Evolutionary conservation across 257 asterid species (phyloP).

Genomic region (Solanum sejunctum): DNA sequence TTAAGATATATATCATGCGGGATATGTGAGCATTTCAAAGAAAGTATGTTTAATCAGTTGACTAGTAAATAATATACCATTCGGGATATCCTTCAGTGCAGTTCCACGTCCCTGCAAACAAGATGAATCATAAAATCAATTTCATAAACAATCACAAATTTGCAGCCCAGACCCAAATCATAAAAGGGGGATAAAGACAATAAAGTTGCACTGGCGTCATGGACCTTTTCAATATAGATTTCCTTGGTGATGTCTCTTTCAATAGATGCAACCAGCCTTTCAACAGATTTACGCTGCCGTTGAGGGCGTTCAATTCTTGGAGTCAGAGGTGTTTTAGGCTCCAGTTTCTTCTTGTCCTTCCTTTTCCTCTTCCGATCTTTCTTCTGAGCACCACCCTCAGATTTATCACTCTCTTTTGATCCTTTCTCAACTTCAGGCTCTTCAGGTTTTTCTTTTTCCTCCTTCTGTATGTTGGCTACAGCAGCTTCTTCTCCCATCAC

Average conservation of each 20-base stretch:
- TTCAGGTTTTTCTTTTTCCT: slow-evolving; percentile 21
- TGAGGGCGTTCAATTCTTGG: slow-evolving; percentile 68
- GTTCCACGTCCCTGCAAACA: slow-evolving; percentile 85
- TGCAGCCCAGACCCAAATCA: not conserved
- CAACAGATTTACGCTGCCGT: slow-evolving; percentile 87
- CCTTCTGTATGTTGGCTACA: slow-evolving; percentile 12
- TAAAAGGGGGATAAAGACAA: not conserved
- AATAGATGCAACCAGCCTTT: slow-evolving; percentile 72
- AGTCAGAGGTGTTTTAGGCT: slow-evolving; percentile 50
- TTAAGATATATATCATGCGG: not conserved
- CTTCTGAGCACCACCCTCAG: slow-evolving; percentile 15
- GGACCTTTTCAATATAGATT: slow-evolving; percentile 72
- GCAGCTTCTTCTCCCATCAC: slow-evolving; percentile 11
- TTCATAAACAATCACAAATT: not conserved
- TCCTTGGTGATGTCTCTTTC: slow-evolving; percentile 59
- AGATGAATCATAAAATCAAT: not conserved
- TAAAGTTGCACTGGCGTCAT: not conserved
- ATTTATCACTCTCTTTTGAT: slow-evolving; percentile 42
- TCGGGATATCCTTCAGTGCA: slow-evolving; percentile 83
- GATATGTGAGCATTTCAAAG: not conserved
- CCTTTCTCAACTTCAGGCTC: slow-evolving; percentile 25
- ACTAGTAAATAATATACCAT: slow-evolving; percentile 36
- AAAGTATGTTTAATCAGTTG: not conserved
- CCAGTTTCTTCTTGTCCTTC: slow-evolving; percentile 35
- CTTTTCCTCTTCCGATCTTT: slow-evolving; percentile 26